Evolutionary conservation across 2,329 filamentous ascomycete genomes (phyloP), one percentile per base, ranked within the genome.

Genomic region (Apiospora phragmitis): DNA sequence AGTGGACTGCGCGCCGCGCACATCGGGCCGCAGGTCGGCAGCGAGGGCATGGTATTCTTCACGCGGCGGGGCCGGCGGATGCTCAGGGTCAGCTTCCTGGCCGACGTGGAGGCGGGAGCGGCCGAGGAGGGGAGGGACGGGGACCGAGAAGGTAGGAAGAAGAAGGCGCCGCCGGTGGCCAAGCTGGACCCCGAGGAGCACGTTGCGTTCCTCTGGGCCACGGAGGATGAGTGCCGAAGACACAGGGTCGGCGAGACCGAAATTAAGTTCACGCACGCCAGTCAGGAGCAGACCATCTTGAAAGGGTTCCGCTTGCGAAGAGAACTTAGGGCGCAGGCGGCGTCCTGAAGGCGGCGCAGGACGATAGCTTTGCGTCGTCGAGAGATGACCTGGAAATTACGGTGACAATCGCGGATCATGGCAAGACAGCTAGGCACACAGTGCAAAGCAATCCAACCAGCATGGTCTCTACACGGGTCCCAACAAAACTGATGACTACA

Each of bases 101-200:
- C 76, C 35, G 73, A 77, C 6, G 76, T 78, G 11, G 75, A 76
- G 45, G 38, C 72, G 47, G 71, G 76, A 43, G 29, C 73, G 51
- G 71, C 75, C 1, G 69, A 41, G 32, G 32, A 38, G 18, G 65
- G 42, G 3, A 66, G 26, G 16, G 45, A 4, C 16, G 21, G 42
- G n/a, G n/a, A n/a, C n/a, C n/a, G 42, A 42, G 41, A 3, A 42
- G 41, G 11, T 14, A 14, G 41, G n/a, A n/a, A n/a, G 32, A 43
- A 38, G 65, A 38, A n/a, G 43, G 9, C 43, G 43, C 41, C 24
- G 5, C 65, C 45, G 42, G 51, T 67, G 35, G 79, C 80, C n/a
- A 76, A 71, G 69, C 72, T 81, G 24, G 76, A 81, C 67, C 77
- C 78, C 11, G 73, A 77, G 14, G 80, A 81, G 72, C 80, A 81